Conservation (phyloP, 805 yeast genomes). For the Candida insectalens region DNA sequence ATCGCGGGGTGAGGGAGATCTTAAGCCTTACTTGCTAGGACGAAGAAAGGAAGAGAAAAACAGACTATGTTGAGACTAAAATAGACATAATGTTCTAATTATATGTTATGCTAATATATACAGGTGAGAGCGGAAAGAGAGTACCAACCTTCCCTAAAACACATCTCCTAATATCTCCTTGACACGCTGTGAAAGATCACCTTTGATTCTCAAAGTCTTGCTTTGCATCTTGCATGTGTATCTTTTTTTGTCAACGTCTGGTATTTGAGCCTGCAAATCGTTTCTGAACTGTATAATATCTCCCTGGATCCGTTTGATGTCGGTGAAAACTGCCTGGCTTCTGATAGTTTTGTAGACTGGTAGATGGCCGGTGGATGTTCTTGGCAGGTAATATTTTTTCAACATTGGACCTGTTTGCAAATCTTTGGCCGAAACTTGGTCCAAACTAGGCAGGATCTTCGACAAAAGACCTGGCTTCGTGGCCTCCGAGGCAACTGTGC, state of each 20-base stretch:
- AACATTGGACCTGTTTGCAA: conserved; percentile 21
- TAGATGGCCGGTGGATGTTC: conserved; percentile 56
- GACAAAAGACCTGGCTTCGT: conserved; percentile 8
- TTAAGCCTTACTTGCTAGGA: no score
- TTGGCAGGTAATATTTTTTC: conserved; percentile 32
- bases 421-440: conserved; percentile 14
- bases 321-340: conserved; percentile 56
- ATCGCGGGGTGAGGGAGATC: no score
- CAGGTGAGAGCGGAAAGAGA: no score
- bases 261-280: conserved; percentile 48
- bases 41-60: no score
- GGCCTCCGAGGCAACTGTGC: conserved; percentile 2
- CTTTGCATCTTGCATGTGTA: conserved; percentile 42
- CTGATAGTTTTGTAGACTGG: conserved; percentile 74
- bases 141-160: no score
- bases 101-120: no score
- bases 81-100: no score
- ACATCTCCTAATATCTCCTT: conserved; percentile 28
- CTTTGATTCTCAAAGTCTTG: conserved; percentile 42
- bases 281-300: conserved; percentile 53
- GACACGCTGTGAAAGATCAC: conserved; percentile 30
- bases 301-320: conserved; percentile 64
- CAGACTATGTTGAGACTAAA: no score
- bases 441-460: conserved; percentile 18
- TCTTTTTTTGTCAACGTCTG: conserved; percentile 31